phyloP scores from a whole-genome alignment of 805 yeast genomes.

The Kazachstania bromeliacearum region DNA sequence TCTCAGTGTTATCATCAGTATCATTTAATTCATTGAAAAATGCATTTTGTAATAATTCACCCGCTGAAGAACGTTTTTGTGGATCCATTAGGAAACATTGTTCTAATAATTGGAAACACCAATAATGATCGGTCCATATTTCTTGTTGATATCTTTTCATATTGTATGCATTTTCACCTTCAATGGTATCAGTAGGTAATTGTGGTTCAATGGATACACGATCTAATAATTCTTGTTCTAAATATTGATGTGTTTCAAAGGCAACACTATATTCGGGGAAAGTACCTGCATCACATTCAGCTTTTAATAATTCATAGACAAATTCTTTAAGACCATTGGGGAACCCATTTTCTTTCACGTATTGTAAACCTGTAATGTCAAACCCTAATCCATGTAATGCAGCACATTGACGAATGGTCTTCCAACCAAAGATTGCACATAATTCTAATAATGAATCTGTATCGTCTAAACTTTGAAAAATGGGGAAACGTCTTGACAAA shows the following conservation, averaged over 20 bases:
- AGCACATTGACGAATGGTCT: constrained; percentile 66
- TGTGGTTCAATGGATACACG: constrained; percentile 26
- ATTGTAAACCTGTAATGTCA: constrained; percentile 51
- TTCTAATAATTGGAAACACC: constrained; percentile 46
- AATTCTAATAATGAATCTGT: constrained; percentile 83
- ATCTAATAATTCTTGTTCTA: constrained; percentile 29
- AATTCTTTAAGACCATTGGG: constrained; percentile 28
- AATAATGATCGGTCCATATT: constrained; percentile 30
- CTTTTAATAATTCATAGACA: constrained; percentile 20
- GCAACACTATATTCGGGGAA: constrained; percentile 67
- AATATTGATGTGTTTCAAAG: constrained; percentile 47
- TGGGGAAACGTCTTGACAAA: constrained; percentile 74
- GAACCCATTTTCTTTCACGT: constrained; percentile 32
- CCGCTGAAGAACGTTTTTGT: constrained; percentile 45
- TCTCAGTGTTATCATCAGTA: constrained; percentile 8
- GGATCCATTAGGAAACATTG: constrained; percentile 53
- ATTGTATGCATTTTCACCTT: constrained; percentile 8
- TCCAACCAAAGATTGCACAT: constrained; percentile 69
- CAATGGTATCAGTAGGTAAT: constrained; percentile 6
- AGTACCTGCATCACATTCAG: constrained; percentile 41
- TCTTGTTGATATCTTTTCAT: constrained; percentile 27
- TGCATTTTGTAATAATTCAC: constrained; percentile 44
- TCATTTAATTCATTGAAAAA: constrained; percentile 44
- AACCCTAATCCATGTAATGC: constrained; percentile 80
- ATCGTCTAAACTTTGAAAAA: constrained; percentile 90